A percentile compares a stretch with the other conserved stretches of the same genome.
These are phyloP conservation scores for Glonium stellatum DNA, from an alignment of 495 filamentous ascomycete genomes.

Conservation along the genomic window DNA sequence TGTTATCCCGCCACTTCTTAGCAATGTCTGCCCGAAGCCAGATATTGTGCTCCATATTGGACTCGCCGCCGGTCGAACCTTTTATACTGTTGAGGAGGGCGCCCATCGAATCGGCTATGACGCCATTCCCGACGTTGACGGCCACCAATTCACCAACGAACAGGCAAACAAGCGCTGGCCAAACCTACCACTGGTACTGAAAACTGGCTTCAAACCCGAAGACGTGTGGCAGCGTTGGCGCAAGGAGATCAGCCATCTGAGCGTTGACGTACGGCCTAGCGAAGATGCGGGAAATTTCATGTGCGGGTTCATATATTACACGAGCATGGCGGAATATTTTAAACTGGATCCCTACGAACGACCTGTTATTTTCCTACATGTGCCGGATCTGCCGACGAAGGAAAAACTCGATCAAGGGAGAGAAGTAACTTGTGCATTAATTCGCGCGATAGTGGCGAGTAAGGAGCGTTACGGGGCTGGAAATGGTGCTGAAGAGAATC, in stretches of 20 bases:
- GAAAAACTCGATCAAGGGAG: slow-evolving; percentile 52
- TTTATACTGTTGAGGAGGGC: slow-evolving; percentile 62
- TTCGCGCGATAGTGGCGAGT: slow-evolving; percentile 57
- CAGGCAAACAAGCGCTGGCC: slow-evolving; percentile 41
- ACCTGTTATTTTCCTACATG: slow-evolving; percentile 71
- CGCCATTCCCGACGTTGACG: slow-evolving; percentile 64
- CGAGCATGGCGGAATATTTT: slow-evolving; percentile 51
- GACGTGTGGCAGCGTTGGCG: slow-evolving; percentile 53
- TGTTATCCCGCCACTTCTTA: slow-evolving; percentile 52
- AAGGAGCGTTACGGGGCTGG: slow-evolving; percentile 2
- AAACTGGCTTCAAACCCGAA: slow-evolving; percentile 46
- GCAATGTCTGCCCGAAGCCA: slow-evolving; percentile 39
- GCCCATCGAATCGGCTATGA: slow-evolving; percentile 72
- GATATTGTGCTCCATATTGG: slow-evolving; percentile 74
- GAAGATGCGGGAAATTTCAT: slow-evolving; percentile 69
- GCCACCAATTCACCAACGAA: slow-evolving; percentile 48
- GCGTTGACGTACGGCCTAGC: slow-evolving; percentile 27
- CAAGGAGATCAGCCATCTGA: slow-evolving; percentile 28
- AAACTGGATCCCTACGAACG: slow-evolving; percentile 31
- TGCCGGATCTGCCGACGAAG: slow-evolving; percentile 55
- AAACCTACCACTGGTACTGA: slow-evolving; percentile 41
- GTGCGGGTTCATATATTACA: slow-evolving; percentile 84
- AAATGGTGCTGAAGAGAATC: not conserved
- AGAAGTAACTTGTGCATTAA: slow-evolving; percentile 59
- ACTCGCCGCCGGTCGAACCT: slow-evolving; percentile 62